Evolutionary conservation across 164 flowering plant species (phyloP).

Genomic region (Macadamia integrifolia): DNA sequence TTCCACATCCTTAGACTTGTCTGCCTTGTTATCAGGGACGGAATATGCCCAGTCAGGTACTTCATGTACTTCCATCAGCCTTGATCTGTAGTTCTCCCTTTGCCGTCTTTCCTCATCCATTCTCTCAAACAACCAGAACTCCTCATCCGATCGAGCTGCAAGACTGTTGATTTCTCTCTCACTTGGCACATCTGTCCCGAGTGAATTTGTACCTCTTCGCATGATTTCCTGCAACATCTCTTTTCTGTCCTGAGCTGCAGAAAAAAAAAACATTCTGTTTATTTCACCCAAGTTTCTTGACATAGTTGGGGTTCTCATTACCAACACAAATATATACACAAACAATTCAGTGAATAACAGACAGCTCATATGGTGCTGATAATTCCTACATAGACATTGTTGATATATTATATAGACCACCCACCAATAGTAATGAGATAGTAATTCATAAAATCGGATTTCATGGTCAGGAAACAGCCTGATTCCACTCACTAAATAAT

Average conservation of each 20-base stretch:
- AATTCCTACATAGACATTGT: not conserved
- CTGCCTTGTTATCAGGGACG: slow-evolving; percentile 32
- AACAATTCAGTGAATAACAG: not conserved
- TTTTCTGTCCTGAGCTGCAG: slow-evolving; percentile 86
- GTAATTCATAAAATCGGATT: too few species aligned
- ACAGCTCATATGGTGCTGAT: not conserved
- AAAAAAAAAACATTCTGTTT: not conserved
- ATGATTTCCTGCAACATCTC: slow-evolving; percentile 88
- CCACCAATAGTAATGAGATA: too few species aligned
- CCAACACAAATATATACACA: not conserved
- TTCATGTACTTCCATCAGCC: slow-evolving; percentile 95
- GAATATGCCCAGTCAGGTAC: slow-evolving; percentile 95
- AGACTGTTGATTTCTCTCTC: slow-evolving; percentile 97
- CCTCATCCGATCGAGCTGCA: slow-evolving; percentile 90
- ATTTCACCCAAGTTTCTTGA: not conserved
- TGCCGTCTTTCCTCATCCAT: slow-evolving; percentile 94
- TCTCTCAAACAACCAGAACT: slow-evolving; percentile 86
- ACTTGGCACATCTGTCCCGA: slow-evolving; percentile 93
- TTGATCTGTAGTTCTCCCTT: slow-evolving; percentile 73
- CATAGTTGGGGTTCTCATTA: not conserved
- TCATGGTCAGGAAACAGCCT: too few species aligned
- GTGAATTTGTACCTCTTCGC: slow-evolving; percentile 86
- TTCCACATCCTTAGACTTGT: slow-evolving; percentile 35
- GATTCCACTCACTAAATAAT: too few species aligned
- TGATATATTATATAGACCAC: too few species aligned